Percentiles rank a stretch among this genome's conserved stretches.
Conservation (phyloP, 257 asterid genomes). For the Nicotiana knightiana region DNA sequence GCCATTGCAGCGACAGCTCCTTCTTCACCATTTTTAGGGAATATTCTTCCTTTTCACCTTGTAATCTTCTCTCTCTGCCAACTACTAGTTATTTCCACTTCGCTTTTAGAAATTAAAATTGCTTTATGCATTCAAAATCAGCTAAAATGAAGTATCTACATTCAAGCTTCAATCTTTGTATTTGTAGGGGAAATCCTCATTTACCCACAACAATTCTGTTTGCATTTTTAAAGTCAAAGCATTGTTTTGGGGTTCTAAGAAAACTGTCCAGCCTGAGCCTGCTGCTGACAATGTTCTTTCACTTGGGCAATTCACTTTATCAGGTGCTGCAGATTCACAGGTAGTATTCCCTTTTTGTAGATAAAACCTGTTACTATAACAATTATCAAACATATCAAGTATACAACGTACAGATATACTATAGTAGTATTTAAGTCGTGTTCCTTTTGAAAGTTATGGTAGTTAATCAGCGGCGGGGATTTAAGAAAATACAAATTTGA, state of each 20-base stretch:
- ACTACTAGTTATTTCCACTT: not conserved
- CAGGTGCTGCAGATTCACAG: constrained; percentile 39
- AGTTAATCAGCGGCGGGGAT: not conserved
- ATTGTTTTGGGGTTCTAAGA: constrained; percentile 77
- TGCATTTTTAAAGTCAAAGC: constrained; percentile 41
- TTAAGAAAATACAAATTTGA: too few relatives aligned
- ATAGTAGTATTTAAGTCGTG: not conserved
- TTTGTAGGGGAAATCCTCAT: constrained; percentile 40
- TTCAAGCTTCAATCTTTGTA: not conserved
- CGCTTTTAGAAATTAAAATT: not conserved
- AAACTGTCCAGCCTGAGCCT: constrained; percentile 56
- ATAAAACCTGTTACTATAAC: not conserved
- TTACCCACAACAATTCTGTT: constrained; percentile 19
- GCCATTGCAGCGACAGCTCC: constrained; percentile 44
- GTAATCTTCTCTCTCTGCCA: constrained; percentile 32
- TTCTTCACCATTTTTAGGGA: constrained; percentile 58
- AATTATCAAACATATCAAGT: not conserved
- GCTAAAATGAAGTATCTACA: not conserved
- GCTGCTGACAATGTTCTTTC: constrained; percentile 44
- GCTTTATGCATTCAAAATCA: not conserved
- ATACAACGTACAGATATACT: not conserved
- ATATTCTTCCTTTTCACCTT: constrained; percentile 26
- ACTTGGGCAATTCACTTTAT: constrained; percentile 60
- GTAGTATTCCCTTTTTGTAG: constrained; percentile 39
- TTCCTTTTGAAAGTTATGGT: not conserved